These are phyloP conservation scores for Meira nashicola DNA, from an alignment of 1,284 basidiomycete genomes.

Conservation along the genomic window DNA sequence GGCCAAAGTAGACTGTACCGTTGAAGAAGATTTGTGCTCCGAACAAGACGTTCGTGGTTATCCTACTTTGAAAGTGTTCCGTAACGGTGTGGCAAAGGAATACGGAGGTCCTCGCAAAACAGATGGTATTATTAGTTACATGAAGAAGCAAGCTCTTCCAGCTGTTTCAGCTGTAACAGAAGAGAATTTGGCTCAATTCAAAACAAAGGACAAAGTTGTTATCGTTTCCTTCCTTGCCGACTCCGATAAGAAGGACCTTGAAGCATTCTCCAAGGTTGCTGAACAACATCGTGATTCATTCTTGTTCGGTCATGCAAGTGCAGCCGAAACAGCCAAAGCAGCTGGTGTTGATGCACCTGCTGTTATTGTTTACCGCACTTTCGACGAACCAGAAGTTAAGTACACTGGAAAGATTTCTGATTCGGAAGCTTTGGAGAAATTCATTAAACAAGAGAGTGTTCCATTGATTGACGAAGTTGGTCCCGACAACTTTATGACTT, in stretches of 20 bases:
- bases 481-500: conserved; percentile 85
- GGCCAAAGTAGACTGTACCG: conserved; percentile 68
- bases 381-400: conserved; percentile 74
- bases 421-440: conserved; percentile 60
- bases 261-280: conserved; percentile 71
- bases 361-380: conserved; percentile 84
- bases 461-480: conserved; percentile 88
- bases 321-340: conserved; percentile 63
- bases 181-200: conserved; percentile 77
- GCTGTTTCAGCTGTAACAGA: conserved; percentile 77
- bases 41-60: conserved; percentile 80
- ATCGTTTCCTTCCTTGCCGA: conserved; percentile 76
- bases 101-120: conserved; percentile 87
- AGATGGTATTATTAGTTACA: conserved; percentile 94
- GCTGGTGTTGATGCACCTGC: conserved; percentile 74
- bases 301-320: conserved; percentile 70
- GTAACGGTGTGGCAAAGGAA: conserved; percentile 67
- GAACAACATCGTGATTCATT: conserved; percentile 84
- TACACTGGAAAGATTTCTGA: conserved; percentile 57
- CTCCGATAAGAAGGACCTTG: conserved; percentile 60
- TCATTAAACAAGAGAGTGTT: conserved; percentile 77
- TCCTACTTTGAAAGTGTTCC: conserved; percentile 88
- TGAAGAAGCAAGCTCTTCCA: conserved; percentile 98
- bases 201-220: conserved; percentile 83
- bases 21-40: conserved; percentile 57